Base-by-base conservation (phyloP, 2,329 filamentous ascomycete genomes). In the Mariannaea sp. region DNA sequence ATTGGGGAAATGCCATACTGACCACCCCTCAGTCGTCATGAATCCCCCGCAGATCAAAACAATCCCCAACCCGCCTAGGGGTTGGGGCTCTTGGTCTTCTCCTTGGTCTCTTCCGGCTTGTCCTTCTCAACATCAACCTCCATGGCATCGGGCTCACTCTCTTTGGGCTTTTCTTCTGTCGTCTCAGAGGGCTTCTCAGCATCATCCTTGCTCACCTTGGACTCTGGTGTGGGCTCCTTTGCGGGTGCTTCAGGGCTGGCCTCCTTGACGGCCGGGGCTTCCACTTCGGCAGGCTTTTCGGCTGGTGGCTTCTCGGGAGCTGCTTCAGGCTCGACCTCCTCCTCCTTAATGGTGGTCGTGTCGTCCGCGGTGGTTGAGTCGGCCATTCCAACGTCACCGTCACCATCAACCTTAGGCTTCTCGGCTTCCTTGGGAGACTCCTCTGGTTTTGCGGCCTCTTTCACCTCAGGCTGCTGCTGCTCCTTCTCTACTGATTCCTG, bases 341-440 rank as follows among this genome's bases (percentile, higher is more conserved):
- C 63, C 38, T 58, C 64, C 36, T 67, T 66, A 10, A 65, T 64
- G 4, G 57, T 59, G 7, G 58, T 58, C 24, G 53, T 51, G 35
- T 62, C 65, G 22, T 67, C 66, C 6, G 54, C 53, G 17, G 62
- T 50, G 1, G 70, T 56, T 1, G 69, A 66, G 2, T 73, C 77
- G 2, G 69, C 71, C 79, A 82, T 82, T 8, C 79, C 77, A 6
- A 82, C 71, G 60, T 82, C 78, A 10, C 79, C 79, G 51, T 81
- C 79, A 2, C 66, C 68, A 24, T 82, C 79, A 4, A 75, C 66
- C 27, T 71, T 72, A 4, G 40, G 59, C 61, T 41, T 42, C 16
- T 65, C 54, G 7, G 57, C 16, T 19, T 59, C 53, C 36, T 61
- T 64, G 36, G 53, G 20, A 17, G 41, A 26, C 5, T 62, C 42